phyloP scores from a whole-genome alignment of 192 early-diverging fungal genomes.

The Neocallimastix lanati region DNA sequence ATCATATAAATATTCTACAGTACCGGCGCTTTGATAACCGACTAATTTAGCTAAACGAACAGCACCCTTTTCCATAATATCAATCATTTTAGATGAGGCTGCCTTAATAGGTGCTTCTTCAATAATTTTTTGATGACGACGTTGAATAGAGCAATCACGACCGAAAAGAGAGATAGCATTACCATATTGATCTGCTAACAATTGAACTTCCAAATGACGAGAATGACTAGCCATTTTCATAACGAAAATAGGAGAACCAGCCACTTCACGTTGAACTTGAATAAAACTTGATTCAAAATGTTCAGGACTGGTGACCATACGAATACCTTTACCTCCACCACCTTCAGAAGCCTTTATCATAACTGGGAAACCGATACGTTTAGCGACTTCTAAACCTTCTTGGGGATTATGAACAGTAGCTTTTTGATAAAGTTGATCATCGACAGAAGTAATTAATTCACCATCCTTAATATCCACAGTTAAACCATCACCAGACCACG shows the following conservation, averaged over 20 bases:
- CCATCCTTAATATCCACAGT: conserved; percentile 45
- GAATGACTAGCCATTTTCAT: conserved; percentile 77
- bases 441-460: conserved; percentile 59
- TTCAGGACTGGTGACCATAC: conserved; percentile 60
- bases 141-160: conserved; percentile 93
- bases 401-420: conserved; percentile 74
- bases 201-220: conserved; percentile 91
- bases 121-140: conserved; percentile 97
- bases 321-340: conserved; percentile 97
- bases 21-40: conserved; percentile 88
- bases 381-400: conserved; percentile 67
- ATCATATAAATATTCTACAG: conserved; percentile 91
- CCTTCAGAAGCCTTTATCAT: conserved; percentile 99
- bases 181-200: conserved; percentile 88
- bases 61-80: conserved; percentile 90
- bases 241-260: conserved; percentile 93
- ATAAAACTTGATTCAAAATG: conserved; percentile 59
- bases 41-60: conserved; percentile 83
- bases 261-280: conserved; percentile 86
- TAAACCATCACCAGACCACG: conserved; percentile 83
- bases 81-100: conserved; percentile 55
- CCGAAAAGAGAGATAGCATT: conserved; percentile 98
- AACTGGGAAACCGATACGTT: conserved; percentile 84
- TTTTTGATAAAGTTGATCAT: conserved; percentile 54
- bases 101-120: conserved; percentile 92